Evolutionary conservation across 257 asterid species (phyloP).

Genomic region (Datura wrightii): DNA sequence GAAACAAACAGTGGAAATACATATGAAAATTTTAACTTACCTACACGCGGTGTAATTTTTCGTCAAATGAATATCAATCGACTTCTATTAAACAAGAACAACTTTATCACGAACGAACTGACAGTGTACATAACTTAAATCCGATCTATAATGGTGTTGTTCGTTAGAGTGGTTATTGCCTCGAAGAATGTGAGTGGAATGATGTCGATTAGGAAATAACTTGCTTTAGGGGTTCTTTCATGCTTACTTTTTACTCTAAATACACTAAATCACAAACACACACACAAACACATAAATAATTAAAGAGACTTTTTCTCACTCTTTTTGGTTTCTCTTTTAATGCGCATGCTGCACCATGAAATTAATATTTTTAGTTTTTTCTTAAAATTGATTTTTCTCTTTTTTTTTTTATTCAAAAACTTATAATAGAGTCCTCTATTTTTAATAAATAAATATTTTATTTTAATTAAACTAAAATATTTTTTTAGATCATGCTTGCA

Average conservation of each 20-base stretch:
- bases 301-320: conserved; percentile 31
- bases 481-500: conserved; percentile 42
- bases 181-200: conserved; percentile 76
- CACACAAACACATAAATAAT: not conserved
- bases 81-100: no score
- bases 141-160: not conserved
- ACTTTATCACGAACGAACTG: not conserved
- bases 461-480: not conserved
- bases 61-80: no score
- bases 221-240: conserved; percentile 80
- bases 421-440: no score
- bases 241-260: conserved; percentile 76
- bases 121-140: not conserved
- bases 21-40: no score
- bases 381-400: not conserved
- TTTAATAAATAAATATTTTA: not conserved
- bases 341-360: conserved; percentile 71
- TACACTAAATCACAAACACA: conserved; percentile 35
- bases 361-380: conserved; percentile 42
- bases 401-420: not conserved
- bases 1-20: no score
- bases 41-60: no score
- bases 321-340: conserved; percentile 36
- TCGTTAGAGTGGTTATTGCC: conserved; percentile 38
- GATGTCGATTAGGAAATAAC: conserved; percentile 59